Base-by-base conservation (phyloP, 495 filamentous ascomycete species). In the Xylaria sp. region DNA sequence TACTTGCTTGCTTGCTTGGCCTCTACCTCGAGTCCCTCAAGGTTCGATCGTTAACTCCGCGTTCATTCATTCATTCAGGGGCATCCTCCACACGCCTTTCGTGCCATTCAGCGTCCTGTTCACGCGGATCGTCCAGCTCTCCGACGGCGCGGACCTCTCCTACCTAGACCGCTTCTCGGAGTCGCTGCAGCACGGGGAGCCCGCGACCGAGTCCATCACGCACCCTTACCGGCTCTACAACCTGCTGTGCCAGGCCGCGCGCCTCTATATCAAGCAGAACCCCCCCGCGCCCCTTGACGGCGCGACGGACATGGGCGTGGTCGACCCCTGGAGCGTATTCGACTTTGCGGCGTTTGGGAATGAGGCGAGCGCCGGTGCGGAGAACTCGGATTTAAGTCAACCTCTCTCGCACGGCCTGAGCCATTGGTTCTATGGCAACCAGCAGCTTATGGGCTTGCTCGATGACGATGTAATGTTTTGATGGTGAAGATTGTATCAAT, bases 51-150 rank as follows among this genome's bases (percentile, higher is more conserved):
- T 31, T 71, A 44, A 69, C 61, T n/a, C n/a, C 14, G n/a, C 31
- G 24, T 64, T n/a, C n/a, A n/a, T n/a, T n/a, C n/a, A n/a, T n/a
- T n/a, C n/a, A 14, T 50, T 33, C 57, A 77, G 77, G 77, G 71
- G 71, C 14, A 74, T 79, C 52, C 33, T 79, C 26, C 59, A 77
- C 58, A 55, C 43, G 43, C 74, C 77, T 43, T 79, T 79, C 61
- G 75, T 76, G 44, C 74, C 77, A 65, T 79, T 79, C 40, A 74
- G 65, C 58, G 74, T 79, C 44, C 67, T 77, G 5, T 76, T 79
- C 66, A 74, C 73, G 0, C 73, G 68, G n/a, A 58, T 70, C n/a
- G 74, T 77, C 55, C 76, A 76, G 61, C 53, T 74, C 46, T 68
- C 57, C 15, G 77, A 79, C 52, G 29, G 41, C 14, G 35, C 57